Base-by-base conservation (phyloP, 768 basidiomycete genomes). In the Peribolospora baueri region DNA sequence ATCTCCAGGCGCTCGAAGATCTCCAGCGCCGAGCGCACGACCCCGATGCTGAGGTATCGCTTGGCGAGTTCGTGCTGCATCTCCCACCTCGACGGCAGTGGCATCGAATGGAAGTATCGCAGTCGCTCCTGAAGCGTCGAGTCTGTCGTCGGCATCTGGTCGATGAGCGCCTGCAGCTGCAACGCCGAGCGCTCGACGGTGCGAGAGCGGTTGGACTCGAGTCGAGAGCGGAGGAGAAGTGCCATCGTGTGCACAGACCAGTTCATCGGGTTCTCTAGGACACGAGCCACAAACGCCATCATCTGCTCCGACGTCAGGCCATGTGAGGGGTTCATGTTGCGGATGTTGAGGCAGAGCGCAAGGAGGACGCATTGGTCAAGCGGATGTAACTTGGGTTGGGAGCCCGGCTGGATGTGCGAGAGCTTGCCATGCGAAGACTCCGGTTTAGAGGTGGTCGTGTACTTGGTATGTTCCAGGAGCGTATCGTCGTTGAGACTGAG, bases 161-260 rank as follows among this genome's bases (percentile, higher is more conserved):
- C 91, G 57, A 98, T 77, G 55, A 98, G 74, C 0, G 91, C 88
- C 64, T 91, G 86, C 4, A 98, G 78, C 67, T 98, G 93, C 2
- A 97, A 72, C 2, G 82, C 79, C 3, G 87, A 79, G 37, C 93
- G 78, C 66, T 98, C 93, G 61, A 90, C 82, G 10, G 93, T 97
- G 36, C 93, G 78, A 0, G 84, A 84, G 47, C 93, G 77, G 13
- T 75, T 72, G 0, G 87, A 75, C 67, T 98, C 91, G 56, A 93
- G 78, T 5, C 93, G 77, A 7, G 91, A 83, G 39, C 93, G 82
- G 38, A 95, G 77, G 51, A 98, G 76, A 53, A 97, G 78, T 39
- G 87, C 90, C 78, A 90, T 91, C 43, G 90, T 91, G 69, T 97
- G 86, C 40, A 97, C 73, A 5, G 86, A 82, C 93, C 93, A 98